Percentiles rank a stretch among this genome's conserved stretches.
Evolutionary conservation across 345 rosid species (phyloP).

Genomic region (Limnanthes douglasii): DNA sequence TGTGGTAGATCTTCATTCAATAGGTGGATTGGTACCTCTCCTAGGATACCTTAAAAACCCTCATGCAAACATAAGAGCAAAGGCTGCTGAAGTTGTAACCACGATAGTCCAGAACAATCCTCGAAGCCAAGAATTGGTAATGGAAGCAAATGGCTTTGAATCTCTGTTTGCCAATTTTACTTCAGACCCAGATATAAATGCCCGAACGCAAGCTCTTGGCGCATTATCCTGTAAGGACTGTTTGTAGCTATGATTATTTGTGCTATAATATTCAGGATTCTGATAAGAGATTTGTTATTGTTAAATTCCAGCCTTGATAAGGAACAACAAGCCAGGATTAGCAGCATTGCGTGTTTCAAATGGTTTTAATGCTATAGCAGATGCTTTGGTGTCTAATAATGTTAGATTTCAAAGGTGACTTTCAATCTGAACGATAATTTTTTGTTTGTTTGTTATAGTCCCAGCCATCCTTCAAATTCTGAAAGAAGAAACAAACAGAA

Average conservation of each 20-base stretch:
- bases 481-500: background rate
- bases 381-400: constrained; percentile 61
- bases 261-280: background rate
- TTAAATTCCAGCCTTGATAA: constrained; percentile 50
- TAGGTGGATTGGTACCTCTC: constrained; percentile 18
- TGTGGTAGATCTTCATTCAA: constrained; percentile 16
- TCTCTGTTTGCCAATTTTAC: constrained; percentile 22
- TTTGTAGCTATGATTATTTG: background rate
- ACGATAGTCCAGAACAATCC: constrained; percentile 97
- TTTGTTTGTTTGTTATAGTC: background rate
- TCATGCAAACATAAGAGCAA: constrained; percentile 73
- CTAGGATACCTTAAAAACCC: constrained; percentile 18
- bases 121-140: constrained; percentile 38
- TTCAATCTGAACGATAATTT: background rate
- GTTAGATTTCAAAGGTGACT: constrained; percentile 79
- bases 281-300: background rate
- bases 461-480: background rate
- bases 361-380: constrained; percentile 69
- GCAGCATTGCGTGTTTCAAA: constrained; percentile 78
- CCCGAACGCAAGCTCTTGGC: constrained; percentile 73
- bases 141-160: constrained; percentile 36
- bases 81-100: constrained; percentile 86
- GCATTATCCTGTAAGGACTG: constrained; percentile 79
- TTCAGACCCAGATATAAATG: constrained; percentile 55
- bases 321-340: constrained; percentile 79